Evolutionary conservation across 2,329 filamentous ascomycete species (phyloP).

Genomic region (Epichloe brachyelytri): DNA sequence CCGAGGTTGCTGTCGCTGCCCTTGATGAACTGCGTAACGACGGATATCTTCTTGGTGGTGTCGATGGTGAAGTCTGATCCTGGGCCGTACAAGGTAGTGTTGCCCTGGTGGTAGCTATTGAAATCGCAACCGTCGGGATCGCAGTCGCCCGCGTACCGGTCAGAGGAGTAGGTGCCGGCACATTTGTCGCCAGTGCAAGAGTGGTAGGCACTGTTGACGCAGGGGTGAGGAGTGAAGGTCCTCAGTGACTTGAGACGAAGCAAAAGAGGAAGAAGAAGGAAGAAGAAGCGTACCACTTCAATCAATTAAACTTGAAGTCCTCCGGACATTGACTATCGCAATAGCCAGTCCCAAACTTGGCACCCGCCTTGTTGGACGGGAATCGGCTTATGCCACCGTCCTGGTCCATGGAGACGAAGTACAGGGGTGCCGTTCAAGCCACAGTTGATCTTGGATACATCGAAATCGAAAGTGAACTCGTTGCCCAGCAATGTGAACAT

Average conservation of each 20-base stretch:
- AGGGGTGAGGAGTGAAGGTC: conserved; percentile 49
- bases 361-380: conserved; percentile 36
- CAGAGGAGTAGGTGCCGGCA: conserved; percentile 36
- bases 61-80: conserved; percentile 41
- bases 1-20: conserved; percentile 36
- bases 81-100: conserved; percentile 49
- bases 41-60: conserved; percentile 46
- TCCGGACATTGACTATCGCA: conserved; percentile 41
- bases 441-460: conserved; percentile 54
- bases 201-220: conserved; percentile 34
- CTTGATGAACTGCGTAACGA: conserved; percentile 51
- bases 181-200: conserved; percentile 38
- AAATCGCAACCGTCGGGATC: conserved; percentile 61
- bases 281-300: neutral
- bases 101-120: conserved; percentile 55
- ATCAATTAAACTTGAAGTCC: conserved; percentile 15
- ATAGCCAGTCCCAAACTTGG: conserved; percentile 47
- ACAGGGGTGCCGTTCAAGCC: conserved; percentile 60
- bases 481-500: neutral
- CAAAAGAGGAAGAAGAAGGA: neutral
- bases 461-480: neutral
- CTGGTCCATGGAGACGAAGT: conserved; percentile 49
- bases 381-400: conserved; percentile 42
- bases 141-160: conserved; percentile 49
- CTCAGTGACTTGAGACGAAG: too few relatives aligned